phyloP scores from a whole-genome alignment of 2,329 filamentous ascomycete species.

The Fusarium avenaceum region DNA sequence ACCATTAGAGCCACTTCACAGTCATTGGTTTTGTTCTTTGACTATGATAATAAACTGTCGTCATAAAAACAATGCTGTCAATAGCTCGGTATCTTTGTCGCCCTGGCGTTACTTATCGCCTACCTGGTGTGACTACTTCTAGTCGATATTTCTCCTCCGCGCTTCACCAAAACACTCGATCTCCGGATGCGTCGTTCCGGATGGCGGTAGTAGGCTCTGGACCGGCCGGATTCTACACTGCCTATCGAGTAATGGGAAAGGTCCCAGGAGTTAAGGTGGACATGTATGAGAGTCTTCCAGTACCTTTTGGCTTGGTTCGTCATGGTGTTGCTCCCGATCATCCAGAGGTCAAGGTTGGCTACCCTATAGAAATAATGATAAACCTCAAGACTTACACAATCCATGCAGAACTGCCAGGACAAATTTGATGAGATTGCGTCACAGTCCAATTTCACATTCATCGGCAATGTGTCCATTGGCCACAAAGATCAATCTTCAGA shows the following conservation, averaged over 20 bases:
- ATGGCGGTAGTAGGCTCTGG: constrained; percentile 93
- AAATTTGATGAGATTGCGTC: constrained; percentile 91
- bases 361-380: constrained; percentile 12
- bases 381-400: constrained; percentile 12
- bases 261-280: constrained; percentile 81
- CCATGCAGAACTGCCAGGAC: constrained; percentile 85
- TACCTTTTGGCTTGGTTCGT: constrained; percentile 91
- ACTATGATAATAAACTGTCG: constrained; percentile 1
- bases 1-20: constrained; percentile 25
- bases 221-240: constrained; percentile 95
- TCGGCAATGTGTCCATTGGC: constrained; percentile 90
- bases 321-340: constrained; percentile 99
- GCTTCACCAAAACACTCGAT: constrained; percentile 28
- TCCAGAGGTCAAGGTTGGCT: constrained; percentile 89
- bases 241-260: constrained; percentile 85
- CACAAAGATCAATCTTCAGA: constrained; percentile 57
- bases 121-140: constrained; percentile 10
- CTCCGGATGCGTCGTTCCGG: constrained; percentile 70
- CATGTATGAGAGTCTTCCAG: constrained; percentile 96
- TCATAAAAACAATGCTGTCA: constrained; percentile 27
- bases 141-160: constrained; percentile 28
- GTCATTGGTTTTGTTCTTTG: constrained; percentile 10
- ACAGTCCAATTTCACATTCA: constrained; percentile 86
- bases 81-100: constrained; percentile 21
- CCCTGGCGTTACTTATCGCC: background rate